Conservation (phyloP, 495 filamentous ascomycete genomes). For the Amorphotheca resinae region DNA sequence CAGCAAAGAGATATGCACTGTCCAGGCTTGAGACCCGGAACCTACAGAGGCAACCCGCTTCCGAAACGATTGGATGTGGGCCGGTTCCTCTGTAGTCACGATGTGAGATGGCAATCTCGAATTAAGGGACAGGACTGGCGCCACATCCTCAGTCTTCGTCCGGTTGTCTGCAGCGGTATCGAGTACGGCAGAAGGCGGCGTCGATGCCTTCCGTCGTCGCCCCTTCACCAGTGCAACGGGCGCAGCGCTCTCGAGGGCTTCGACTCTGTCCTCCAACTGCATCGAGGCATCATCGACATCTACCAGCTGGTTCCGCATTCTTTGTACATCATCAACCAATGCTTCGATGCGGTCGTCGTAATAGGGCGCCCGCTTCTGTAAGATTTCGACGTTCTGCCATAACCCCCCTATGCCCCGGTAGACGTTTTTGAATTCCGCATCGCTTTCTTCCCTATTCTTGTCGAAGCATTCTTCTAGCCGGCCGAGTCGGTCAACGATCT, state of each 20-base stretch:
- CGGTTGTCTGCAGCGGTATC: slow-evolving; percentile 11
- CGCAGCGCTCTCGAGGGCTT: slow-evolving; percentile 29
- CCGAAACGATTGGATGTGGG: slow-evolving; percentile 12
- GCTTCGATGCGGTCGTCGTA: slow-evolving; percentile 34
- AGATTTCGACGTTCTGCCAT: slow-evolving; percentile 35
- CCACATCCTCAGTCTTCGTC: slow-evolving; percentile 13
- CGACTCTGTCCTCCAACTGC: slow-evolving; percentile 37
- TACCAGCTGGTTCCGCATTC: slow-evolving; percentile 30
- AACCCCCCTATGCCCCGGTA: slow-evolving; percentile 38
- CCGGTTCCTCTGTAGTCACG: slow-evolving; percentile 5
- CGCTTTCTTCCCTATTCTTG: slow-evolving; percentile 33
- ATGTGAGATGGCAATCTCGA: slow-evolving; percentile 3
- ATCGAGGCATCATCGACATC: slow-evolving; percentile 39
- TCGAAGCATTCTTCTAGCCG: slow-evolving; percentile 40
- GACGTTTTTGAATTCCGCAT: slow-evolving; percentile 34
- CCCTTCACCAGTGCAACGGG: slow-evolving; percentile 10
- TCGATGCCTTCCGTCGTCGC: slow-evolving; percentile 21
- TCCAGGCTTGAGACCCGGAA: slow-evolving; percentile 29
- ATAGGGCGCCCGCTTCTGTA: slow-evolving; percentile 27
- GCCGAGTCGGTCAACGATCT: slow-evolving; percentile 30
- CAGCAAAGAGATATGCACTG: slow-evolving; percentile 42
- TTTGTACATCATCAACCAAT: slow-evolving; percentile 30
- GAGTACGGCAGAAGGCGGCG: slow-evolving; percentile 16
- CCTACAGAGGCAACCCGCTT: slow-evolving; percentile 14
- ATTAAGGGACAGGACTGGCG: background rate